phyloP scores from a whole-genome alignment of 495 filamentous ascomycete species.

The Hamigera avellanea region DNA sequence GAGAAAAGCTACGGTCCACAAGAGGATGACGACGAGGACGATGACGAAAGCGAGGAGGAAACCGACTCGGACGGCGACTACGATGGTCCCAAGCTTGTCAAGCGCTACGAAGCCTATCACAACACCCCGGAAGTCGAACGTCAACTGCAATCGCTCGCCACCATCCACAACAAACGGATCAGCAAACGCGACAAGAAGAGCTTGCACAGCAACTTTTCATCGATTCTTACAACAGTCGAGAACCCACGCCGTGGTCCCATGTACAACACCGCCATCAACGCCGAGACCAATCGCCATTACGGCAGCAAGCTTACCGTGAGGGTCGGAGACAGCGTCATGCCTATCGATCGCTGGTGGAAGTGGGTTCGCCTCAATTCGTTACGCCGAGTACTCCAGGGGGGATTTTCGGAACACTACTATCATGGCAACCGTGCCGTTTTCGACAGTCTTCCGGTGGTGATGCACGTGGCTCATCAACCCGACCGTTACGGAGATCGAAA shows the following conservation, averaged over 20 bases:
- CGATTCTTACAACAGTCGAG: conserved; percentile 76
- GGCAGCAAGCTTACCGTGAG: conserved; percentile 69
- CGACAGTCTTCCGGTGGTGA: conserved; percentile 54
- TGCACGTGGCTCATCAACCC: conserved; percentile 16
- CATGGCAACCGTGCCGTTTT: conserved; percentile 69
- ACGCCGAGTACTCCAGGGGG: conserved; percentile 65
- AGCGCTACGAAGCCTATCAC: conserved; percentile 45
- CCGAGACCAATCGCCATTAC: conserved; percentile 60
- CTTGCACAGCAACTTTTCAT: conserved; percentile 66
- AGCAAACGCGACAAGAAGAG: conserved; percentile 70
- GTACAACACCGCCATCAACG: conserved; percentile 59
- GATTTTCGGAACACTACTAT: conserved; percentile 76
- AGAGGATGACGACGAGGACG: conserved; percentile 50
- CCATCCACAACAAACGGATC: conserved; percentile 55
- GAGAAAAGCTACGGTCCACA: conserved; percentile 63
- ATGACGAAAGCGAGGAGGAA: conserved; percentile 38
- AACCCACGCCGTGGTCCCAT: conserved; percentile 61
- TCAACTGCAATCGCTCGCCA: conserved; percentile 40
- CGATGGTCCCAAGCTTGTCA: conserved; percentile 49
- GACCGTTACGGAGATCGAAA: conserved; percentile 24
- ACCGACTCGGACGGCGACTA: conserved; percentile 9
- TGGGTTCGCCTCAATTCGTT: conserved; percentile 65
- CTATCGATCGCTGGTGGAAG: conserved; percentile 88
- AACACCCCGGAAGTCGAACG: conserved; percentile 41
- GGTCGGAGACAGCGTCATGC: conserved; percentile 61